Evolutionary conservation across 345 rosid species (phyloP).

Genomic region (Streptanthus diversifolius): DNA sequence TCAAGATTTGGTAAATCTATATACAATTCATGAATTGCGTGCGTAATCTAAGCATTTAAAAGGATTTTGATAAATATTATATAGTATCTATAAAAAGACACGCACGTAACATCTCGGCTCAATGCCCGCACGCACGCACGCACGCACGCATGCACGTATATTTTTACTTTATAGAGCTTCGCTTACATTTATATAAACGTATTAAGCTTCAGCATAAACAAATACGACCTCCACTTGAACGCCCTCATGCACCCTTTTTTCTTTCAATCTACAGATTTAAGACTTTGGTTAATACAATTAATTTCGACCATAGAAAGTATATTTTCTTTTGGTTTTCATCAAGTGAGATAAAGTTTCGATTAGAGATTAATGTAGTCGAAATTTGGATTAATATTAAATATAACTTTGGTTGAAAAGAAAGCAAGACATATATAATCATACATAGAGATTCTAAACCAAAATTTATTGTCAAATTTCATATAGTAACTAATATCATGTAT

Average conservation of each 20-base stretch:
- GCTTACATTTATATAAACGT: neutral
- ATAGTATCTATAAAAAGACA: constrained; percentile 37
- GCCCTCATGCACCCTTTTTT: neutral
- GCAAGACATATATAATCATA: too few relatives aligned
- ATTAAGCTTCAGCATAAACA: neutral
- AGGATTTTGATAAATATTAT: constrained; percentile 14
- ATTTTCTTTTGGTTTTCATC: neutral
- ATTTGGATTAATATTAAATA: too few relatives aligned
- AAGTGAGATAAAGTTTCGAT: too few relatives aligned
- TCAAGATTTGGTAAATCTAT: constrained; percentile 28
- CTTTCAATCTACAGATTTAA: neutral
- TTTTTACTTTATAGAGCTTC: constrained; percentile 17
- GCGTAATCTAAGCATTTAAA: constrained; percentile 16
- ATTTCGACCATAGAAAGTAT: neutral
- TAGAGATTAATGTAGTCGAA: too few relatives aligned
- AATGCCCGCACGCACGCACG: constrained; percentile 26
- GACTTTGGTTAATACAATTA: too few relatives aligned
- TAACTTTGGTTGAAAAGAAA: too few relatives aligned
- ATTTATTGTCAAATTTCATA: too few relatives aligned
- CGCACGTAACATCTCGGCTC: constrained; percentile 34
- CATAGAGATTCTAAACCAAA: too few relatives aligned
- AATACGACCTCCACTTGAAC: neutral
- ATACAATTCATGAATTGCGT: constrained; percentile 28
- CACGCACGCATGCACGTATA: constrained; percentile 28
- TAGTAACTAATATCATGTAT: too few relatives aligned